Percentiles rank a stretch among this genome's conserved stretches.
phyloP scores from a whole-genome alignment of 331 rosid species.

The Malus hybrid region DNA sequence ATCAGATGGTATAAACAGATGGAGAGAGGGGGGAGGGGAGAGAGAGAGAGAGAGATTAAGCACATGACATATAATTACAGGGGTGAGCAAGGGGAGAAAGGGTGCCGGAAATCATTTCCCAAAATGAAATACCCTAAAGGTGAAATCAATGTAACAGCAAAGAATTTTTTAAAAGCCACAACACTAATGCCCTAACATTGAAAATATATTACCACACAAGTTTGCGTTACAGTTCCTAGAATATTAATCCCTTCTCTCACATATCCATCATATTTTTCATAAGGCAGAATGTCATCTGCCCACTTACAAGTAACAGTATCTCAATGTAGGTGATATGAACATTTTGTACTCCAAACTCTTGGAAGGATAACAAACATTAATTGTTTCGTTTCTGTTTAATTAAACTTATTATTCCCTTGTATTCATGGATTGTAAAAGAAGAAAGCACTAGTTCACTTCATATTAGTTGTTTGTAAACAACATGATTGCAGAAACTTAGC shows the following conservation, averaged over 20 bases:
- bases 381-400: no score
- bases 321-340: no score
- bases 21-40: background rate
- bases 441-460: background rate
- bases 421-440: background rate
- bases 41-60: background rate
- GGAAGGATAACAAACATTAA: no score
- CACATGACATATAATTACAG: background rate
- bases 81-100: background rate
- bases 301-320: no score
- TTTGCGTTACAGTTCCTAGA: no score
- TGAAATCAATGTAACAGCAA: background rate
- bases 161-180: background rate
- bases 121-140: background rate
- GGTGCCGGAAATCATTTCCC: background rate
- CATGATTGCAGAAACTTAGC: conserved; percentile 11
- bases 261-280: no score
- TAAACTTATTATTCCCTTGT: no score
- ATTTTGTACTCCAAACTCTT: no score
- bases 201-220: no score
- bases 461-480: conserved; percentile 6
- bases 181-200: no score
- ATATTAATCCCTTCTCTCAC: no score
- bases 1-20: background rate
- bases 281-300: no score